Conservation (phyloP, 1,139 yeast genomes). For the Diutina pseudorugosa region DNA sequence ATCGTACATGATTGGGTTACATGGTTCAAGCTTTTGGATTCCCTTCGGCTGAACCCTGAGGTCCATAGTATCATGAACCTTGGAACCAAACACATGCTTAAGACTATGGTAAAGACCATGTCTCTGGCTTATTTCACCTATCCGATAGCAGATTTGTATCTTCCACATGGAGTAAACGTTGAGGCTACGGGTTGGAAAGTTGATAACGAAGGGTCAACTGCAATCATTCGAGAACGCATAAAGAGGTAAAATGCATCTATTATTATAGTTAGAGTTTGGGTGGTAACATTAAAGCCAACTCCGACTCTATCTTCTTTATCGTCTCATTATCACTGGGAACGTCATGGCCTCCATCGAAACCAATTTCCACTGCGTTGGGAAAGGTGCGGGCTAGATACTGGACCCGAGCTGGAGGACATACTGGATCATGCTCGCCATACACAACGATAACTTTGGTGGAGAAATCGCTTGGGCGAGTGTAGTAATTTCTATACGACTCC, state of each 20-base stretch:
- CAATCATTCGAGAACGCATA: neutral
- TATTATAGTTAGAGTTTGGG: neutral
- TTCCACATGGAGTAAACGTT: neutral
- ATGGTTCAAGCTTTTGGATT: neutral
- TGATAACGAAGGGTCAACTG: neutral
- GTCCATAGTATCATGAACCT: neutral
- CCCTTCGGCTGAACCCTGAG: too few relatives aligned
- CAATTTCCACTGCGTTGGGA: neutral
- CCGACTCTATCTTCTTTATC: neutral
- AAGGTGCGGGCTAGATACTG: neutral
- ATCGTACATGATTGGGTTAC: neutral
- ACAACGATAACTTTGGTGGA: neutral
- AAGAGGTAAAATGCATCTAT: neutral
- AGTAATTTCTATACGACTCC: neutral
- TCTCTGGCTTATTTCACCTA: neutral
- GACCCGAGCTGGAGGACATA: neutral
- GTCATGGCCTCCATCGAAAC: constrained; percentile 1
- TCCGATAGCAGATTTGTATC: neutral
- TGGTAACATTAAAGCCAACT: neutral
- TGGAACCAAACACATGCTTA: neutral
- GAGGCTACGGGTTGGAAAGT: neutral
- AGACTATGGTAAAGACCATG: neutral
- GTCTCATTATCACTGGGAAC: neutral
- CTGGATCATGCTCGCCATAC: neutral
- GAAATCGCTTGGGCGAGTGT: neutral